Base-by-base conservation (phyloP, 345 rosid species). In the Alliaria petiolata region DNA sequence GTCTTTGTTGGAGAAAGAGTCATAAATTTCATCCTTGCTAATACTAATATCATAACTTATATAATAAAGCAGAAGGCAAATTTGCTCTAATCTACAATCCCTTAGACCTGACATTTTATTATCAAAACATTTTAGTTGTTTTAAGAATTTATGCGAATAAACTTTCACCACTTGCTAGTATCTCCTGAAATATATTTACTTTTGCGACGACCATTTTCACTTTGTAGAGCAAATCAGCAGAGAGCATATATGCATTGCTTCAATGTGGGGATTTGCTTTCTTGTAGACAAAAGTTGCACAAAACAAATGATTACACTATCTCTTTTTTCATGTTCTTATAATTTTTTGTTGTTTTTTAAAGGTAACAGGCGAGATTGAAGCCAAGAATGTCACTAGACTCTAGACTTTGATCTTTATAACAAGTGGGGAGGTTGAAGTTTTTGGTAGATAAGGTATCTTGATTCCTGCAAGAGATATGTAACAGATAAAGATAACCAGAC, bases 231-330 rank as follows among this genome's bases (percentile, higher is more conserved):
- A 67, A 26, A 63, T 43, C 31, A 55, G 34, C 17, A 65, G 8
- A 71, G 60, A 60, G 88, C 73, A 77, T 80, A 83, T 81, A 78
- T 87, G 53, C 96, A 70, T 90, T 85, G 72, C 93, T 85, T 86
- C 83, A 46, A 19, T 52, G 47, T 20, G 62, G 62, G 77, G 86
- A 46, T 3, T 77, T 78, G 83, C 80, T 78, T 79, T 72, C 51
- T 62, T 67, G 28, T 10, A 39, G 47, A 60, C 67, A 67, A 66
- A 22, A 55, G 8, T 49, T 59, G 16, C 39, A 50, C 43, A 58
- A 58, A 66, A 38, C 43, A 33, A 61, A 62, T 62, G 6, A 75
- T 61, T 45, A 62, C 51, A n/a, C n/a, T n/a, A n/a, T 4, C 14
- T 61, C 47, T 53, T 34, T 54, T 53, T 31, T 8, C 15, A 15